phyloP scores from a whole-genome alignment of 305 asterid genomes.

The Nicotiana rustica region DNA sequence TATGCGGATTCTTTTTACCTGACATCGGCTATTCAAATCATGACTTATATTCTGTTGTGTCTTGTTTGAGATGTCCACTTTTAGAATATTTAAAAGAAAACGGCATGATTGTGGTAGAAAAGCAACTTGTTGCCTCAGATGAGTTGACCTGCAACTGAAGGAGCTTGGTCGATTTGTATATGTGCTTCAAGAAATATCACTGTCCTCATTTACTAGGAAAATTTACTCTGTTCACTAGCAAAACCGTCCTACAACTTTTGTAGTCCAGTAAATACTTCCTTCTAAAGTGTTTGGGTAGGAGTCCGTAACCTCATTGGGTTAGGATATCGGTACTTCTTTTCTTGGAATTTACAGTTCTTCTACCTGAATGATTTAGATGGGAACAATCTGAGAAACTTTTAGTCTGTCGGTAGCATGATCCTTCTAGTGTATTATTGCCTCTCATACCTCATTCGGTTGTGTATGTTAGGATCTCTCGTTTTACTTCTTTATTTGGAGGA shows the following conservation, averaged over 20 bases:
- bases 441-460: not conserved
- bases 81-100: not conserved
- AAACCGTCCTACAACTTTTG: not conserved
- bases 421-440: conserved; percentile 4
- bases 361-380: conserved; percentile 21
- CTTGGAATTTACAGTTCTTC: not conserved
- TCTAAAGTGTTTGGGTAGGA: not conserved
- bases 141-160: not conserved
- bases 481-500: not conserved
- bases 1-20: not conserved
- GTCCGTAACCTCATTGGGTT: not conserved
- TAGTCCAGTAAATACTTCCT: not conserved
- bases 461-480: not conserved
- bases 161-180: not conserved
- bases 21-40: not conserved
- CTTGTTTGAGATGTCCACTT: not conserved
- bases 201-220: not conserved
- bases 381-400: not conserved
- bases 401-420: conserved; percentile 20
- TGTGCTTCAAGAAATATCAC: not conserved
- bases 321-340: not conserved
- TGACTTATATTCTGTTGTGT: not conserved
- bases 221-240: not conserved
- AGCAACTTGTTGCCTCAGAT: not conserved
- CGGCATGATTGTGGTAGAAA: conserved; percentile 1